Conservation (phyloP, 495 filamentous ascomycete genomes). For the Penicillium fimorum region DNA sequence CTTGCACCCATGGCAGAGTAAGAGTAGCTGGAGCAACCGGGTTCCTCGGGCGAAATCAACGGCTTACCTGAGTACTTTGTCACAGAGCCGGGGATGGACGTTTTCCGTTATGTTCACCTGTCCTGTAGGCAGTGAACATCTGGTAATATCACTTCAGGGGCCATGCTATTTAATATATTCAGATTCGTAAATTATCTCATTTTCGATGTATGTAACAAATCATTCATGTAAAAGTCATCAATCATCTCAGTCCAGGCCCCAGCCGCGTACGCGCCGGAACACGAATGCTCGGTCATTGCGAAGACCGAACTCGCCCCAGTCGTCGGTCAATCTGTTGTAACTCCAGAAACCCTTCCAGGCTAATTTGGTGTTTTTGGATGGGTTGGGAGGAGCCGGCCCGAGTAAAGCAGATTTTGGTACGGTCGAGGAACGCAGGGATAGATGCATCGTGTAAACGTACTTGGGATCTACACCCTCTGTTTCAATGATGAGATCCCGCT, state of each 20-base stretch:
- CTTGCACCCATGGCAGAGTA: too few species aligned
- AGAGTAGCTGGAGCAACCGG: too few species aligned
- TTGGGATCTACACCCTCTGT: conserved; percentile 75
- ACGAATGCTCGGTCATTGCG: conserved; percentile 84
- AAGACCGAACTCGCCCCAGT: conserved; percentile 82
- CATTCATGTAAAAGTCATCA: conserved; percentile 6
- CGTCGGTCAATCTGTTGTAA: conserved; percentile 84
- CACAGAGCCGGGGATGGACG: too few species aligned
- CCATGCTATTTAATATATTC: too few species aligned
- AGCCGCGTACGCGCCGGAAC: conserved; percentile 73
- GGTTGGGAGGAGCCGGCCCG: conserved; percentile 27
- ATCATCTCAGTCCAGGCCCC: conserved; percentile 37
- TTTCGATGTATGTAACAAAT: neutral
- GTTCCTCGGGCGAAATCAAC: too few species aligned
- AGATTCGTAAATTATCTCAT: neutral
- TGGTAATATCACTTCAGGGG: too few species aligned
- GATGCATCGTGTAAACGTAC: conserved; percentile 78
- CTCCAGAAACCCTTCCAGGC: conserved; percentile 89
- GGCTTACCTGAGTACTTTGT: too few species aligned
- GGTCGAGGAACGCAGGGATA: conserved; percentile 60
- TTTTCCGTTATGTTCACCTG: too few species aligned
- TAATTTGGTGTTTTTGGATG: conserved; percentile 73
- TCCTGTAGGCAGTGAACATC: too few species aligned
- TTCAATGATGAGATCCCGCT: conserved; percentile 67
- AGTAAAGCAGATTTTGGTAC: conserved; percentile 44